These are phyloP conservation scores for Curvularia sp. DNA, from an alignment of 2,329 filamentous ascomycete species.

Conservation along the genomic window DNA sequence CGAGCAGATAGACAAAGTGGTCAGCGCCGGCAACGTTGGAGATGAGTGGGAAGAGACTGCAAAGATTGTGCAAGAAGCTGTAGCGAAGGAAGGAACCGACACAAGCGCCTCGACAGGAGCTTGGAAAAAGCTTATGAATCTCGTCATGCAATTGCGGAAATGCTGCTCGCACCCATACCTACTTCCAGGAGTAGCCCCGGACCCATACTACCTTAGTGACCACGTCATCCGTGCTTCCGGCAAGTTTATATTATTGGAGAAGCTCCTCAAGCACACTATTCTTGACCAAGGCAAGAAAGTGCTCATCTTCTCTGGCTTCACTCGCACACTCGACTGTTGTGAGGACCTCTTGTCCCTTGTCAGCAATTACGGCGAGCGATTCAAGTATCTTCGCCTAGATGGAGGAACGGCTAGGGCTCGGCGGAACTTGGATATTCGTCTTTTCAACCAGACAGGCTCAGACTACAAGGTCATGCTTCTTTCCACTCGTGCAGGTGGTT, in stretches of 20 bases:
- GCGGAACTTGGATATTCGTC: conserved; percentile 61
- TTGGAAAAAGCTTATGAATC: conserved; percentile 62
- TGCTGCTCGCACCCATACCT: conserved; percentile 64
- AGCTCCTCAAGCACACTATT: conserved; percentile 59
- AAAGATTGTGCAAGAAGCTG: conserved; percentile 95
- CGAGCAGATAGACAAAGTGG: conserved; percentile 43
- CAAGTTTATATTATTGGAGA: conserved; percentile 64
- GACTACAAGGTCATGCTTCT: conserved; percentile 63
- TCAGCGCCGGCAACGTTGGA: conserved; percentile 16
- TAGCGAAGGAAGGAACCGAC: conserved; percentile 53
- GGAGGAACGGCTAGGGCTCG: conserved; percentile 58
- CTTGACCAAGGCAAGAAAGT: conserved; percentile 62
- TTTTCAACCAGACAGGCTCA: conserved; percentile 59
- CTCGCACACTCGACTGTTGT: conserved; percentile 59
- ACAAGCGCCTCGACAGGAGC: conserved; percentile 45
- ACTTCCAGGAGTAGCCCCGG: conserved; percentile 55
- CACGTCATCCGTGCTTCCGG: conserved; percentile 61
- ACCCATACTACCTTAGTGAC: conserved; percentile 56
- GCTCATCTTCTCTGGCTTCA: conserved; percentile 65
- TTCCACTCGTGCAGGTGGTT: conserved; percentile 63
- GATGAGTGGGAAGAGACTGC: conserved; percentile 71
- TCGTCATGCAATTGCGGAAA: conserved; percentile 64
- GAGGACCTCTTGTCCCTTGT: conserved; percentile 60
- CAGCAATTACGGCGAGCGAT: conserved; percentile 50
- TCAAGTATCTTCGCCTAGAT: conserved; percentile 60